Evolutionary conservation across 1,284 basidiomycete species (phyloP).

Genomic region (Tilletiaria anomala): DNA sequence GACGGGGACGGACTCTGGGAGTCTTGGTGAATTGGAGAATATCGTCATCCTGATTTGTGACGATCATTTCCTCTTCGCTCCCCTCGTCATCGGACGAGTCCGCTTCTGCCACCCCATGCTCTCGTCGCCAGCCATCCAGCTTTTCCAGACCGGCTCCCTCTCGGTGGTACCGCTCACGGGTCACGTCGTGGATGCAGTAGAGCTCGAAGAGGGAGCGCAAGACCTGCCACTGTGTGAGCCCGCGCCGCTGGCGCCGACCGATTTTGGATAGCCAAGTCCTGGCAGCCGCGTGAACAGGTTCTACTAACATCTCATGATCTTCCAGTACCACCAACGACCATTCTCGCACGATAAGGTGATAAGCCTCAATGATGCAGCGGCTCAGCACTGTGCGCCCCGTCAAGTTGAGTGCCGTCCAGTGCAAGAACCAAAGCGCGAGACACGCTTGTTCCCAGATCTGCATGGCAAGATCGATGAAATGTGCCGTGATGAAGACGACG

Average conservation of each 20-base stretch:
- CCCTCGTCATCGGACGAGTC: constrained; percentile 10
- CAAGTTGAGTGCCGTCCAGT: constrained; percentile 29
- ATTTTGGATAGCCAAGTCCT: too few species aligned
- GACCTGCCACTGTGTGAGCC: constrained; percentile 27
- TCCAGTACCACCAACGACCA: constrained; percentile 32
- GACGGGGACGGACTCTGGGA: neutral
- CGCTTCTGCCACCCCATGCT: neutral
- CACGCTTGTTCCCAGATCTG: constrained; percentile 11
- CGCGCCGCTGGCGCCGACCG: constrained; percentile 9
- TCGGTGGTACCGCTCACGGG: constrained; percentile 19
- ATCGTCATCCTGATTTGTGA: constrained; percentile 28
- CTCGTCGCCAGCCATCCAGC: constrained; percentile 12
- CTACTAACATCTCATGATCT: constrained; percentile 23
- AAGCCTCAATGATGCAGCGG: constrained; percentile 25
- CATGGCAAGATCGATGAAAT: constrained; percentile 22
- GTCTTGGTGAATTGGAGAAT: constrained; percentile 27
- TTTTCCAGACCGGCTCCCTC: constrained; percentile 27
- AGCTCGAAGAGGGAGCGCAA: constrained; percentile 29
- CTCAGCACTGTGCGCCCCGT: constrained; percentile 30
- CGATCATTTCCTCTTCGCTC: constrained; percentile 27
- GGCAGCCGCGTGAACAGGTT: neutral
- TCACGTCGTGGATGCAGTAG: constrained; percentile 28
- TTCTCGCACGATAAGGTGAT: constrained; percentile 24
- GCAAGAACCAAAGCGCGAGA: constrained; percentile 25
- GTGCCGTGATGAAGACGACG: constrained; percentile 28